These are phyloP conservation scores for Suhomyces sp. DNA, from an alignment of 805 yeast species.

Conservation along the genomic window DNA sequence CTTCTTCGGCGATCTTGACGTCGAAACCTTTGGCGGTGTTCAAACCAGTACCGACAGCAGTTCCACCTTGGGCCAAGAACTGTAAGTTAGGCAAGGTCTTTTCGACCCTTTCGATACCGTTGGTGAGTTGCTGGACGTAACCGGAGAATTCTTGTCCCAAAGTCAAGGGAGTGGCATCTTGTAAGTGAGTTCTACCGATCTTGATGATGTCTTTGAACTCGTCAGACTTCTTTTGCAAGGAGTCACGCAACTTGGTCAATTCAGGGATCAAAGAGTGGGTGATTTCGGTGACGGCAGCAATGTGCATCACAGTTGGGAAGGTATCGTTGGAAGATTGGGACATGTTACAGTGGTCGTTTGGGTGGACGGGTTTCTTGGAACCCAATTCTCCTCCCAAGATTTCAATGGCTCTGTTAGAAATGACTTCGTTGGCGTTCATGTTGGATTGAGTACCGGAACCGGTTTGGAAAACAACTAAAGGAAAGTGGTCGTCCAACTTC, in stretches of 20 bases:
- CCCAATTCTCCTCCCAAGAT: constrained; percentile 89
- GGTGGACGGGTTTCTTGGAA: constrained; percentile 92
- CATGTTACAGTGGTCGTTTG: constrained; percentile 98
- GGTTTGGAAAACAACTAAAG: constrained; percentile 97
- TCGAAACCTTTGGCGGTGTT: constrained; percentile 93
- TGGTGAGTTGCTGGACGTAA: constrained; percentile 87
- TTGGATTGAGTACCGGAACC: constrained; percentile 98
- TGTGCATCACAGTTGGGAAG: constrained; percentile 99
- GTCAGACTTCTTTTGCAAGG: constrained; percentile 72
- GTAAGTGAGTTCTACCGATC: constrained; percentile 98
- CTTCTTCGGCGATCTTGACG: constrained; percentile 80
- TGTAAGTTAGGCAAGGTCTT: constrained; percentile 70
- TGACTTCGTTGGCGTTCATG: constrained; percentile 99
- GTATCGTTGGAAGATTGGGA: constrained; percentile 99
- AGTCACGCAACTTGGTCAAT: constrained; percentile 68
- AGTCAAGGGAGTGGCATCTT: constrained; percentile 97
- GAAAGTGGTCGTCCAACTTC: constrained; percentile 90
- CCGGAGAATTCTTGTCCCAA: constrained; percentile 98
- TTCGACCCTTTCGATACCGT: constrained; percentile 88
- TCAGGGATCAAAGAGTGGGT: constrained; percentile 74
- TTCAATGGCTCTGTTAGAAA: constrained; percentile 97
- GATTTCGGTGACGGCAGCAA: constrained; percentile 94
- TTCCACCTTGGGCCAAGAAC: constrained; percentile 97
- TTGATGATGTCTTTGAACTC: constrained; percentile 90
- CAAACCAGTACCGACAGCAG: constrained; percentile 98